Evolutionary conservation across 2,329 filamentous ascomycete genomes (phyloP), one percentile per base, ranked within the genome.

Genomic region (Trichoderma simmonsii): DNA sequence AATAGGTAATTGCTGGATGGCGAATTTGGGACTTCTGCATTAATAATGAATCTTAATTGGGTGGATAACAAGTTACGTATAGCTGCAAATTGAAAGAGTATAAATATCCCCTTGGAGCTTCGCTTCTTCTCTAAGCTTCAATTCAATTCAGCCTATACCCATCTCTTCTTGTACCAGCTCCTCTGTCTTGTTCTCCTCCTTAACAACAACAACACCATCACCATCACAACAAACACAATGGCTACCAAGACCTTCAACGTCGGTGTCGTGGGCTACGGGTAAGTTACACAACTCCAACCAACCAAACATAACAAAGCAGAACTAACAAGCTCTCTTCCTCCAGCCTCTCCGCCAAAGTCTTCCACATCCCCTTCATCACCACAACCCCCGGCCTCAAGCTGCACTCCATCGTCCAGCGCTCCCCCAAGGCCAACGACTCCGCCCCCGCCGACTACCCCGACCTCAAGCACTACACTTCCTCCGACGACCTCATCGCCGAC

Each of bases 351-450:
- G 93, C 93, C 81, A 95, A 94, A 79, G 86, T 92, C 82, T 96
- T 95, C 83, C 93, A 96, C 81, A 94, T 95, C 78, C 93, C 93
- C 74, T 92, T 94, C 82, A 87, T 96, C 81, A 83, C 84, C 68
- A 86, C 86, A 34, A 89, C 91, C 0, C 85, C 90, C 7, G 84
- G 88, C 70, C 86, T 94, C 79, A 89, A 86, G 67, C 88, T 95
- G 24, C 88, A 93, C 78, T 89, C 91, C 74, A 90, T 96, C 75
- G 91, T 95, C 32, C 93, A 96, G 81, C 90, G 93, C 73, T 88
- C 84, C 6, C 92, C 92, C 6, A 88, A 87, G 74, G 81, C 87
- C 2, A 83, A 85, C 67, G 87, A 91, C 79, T 91, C 93, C 72
- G 92, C 92, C 0, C 87, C 89, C 24, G 86, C 87, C 74, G 92